Conservation (phyloP, 148 eudicot species). For the Rheum nobile region DNA sequence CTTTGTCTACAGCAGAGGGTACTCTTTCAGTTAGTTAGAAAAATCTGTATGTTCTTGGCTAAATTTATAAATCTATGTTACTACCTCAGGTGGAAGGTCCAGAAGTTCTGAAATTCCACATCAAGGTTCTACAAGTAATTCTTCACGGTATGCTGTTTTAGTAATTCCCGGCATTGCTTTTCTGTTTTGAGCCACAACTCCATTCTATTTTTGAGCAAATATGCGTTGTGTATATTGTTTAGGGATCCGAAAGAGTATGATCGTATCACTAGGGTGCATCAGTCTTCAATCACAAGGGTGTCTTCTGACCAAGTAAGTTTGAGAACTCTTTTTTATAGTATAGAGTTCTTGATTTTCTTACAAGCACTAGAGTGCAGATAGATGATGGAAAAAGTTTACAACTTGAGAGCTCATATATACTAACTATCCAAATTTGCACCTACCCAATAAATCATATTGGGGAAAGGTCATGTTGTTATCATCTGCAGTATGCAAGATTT, state of each 20-base stretch:
- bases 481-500: not conserved
- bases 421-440: not conserved
- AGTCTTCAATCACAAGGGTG: conserved; percentile 31
- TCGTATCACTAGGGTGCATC: conserved; percentile 13
- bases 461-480: not conserved
- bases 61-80: not conserved
- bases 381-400: not conserved
- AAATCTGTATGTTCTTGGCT: not conserved
- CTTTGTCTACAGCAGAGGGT: not conserved
- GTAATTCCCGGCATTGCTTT: conserved; percentile 15
- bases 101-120: conserved; percentile 18
- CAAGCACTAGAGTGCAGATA: not conserved
- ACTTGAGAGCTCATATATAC: not conserved
- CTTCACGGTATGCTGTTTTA: conserved; percentile 6
- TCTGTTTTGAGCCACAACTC: conserved; percentile 5
- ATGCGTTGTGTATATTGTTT: conserved; percentile 9
- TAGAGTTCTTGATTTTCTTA: not conserved
- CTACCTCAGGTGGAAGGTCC: conserved; percentile 46
- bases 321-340: not conserved
- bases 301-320: conserved; percentile 52
- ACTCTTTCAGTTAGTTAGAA: not conserved
- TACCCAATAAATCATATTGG: not conserved
- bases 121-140: conserved; percentile 16
- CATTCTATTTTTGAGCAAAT: not conserved
- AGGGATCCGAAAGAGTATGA: conserved; percentile 25